Evolutionary conservation across 495 filamentous ascomycete species (phyloP), one percentile per base, ranked within the genome.

Genomic region (Pseudevernia furfuracea): DNA sequence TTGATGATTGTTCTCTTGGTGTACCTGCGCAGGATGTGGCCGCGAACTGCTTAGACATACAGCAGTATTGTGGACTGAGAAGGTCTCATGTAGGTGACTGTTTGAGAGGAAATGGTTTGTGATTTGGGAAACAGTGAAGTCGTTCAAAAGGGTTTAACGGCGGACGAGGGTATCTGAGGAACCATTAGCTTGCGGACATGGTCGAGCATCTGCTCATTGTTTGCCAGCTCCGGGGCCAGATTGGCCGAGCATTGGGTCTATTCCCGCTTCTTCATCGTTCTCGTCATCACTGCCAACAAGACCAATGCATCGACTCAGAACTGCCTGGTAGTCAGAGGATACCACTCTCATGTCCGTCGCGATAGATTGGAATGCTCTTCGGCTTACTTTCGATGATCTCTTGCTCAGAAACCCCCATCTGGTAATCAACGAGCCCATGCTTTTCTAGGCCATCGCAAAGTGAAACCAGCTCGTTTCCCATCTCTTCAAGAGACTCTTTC

Each of bases 351-450:
- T 39, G 34, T 28, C 58, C 32, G 28, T 39, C 34, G 39, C 30
- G 19, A 7, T 25, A 23, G 32, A 28, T 21, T 25, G 23, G 10
- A 10, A 17, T 43, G 19, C 8, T 46, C 2, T 7, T 36, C 25
- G 6, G 46, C 66, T 61, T 56, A 80, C 90, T 69, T 81, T 81
- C 82, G 56, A 96, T 81, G 68, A 98, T 97, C 68, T 89, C 88
- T 73, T 97, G 92, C 74, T 97, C 94, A 84, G 90, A 93, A 55
- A 97, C 89, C 5, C 94, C 94, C 78, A 96, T 94, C 70, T 97
- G 88, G 73, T 97, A 98, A 76, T 98, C 94, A 10, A 98, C 93
- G 34, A 98, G 77, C 21, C 94, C 94, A 69, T 95, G 85, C 61
- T 86, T 84, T 71, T 97, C 94, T 61, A 98, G 81, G 44, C 81